Evolutionary conservation across 1,139 yeast genomes (phyloP).

Genomic region (Diutina rugosa): DNA sequence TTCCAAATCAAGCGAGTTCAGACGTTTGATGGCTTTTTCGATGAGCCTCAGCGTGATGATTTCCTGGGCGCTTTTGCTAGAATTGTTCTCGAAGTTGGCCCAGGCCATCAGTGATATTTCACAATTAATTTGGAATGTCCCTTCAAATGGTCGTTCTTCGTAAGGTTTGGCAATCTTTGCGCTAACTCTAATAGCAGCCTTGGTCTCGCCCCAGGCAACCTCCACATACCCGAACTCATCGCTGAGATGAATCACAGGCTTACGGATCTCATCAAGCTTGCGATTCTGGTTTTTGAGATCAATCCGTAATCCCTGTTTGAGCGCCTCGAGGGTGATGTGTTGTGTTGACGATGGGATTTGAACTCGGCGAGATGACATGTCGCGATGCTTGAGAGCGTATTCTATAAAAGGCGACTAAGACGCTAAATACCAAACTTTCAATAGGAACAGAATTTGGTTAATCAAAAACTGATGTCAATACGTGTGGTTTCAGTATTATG

Average conservation of each 20-base stretch:
- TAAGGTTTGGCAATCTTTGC: conserved; percentile 74
- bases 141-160: conserved; percentile 92
- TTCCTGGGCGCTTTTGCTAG: conserved; percentile 56
- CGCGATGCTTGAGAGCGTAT: neutral
- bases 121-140: conserved; percentile 69
- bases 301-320: conserved; percentile 48
- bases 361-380: neutral
- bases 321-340: conserved; percentile 45
- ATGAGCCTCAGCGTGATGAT: conserved; percentile 65
- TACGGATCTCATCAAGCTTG: conserved; percentile 46
- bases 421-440: neutral
- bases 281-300: conserved; percentile 42
- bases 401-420: neutral
- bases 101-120: conserved; percentile 88
- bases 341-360: conserved; percentile 9
- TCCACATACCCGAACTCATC: conserved; percentile 73
- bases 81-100: conserved; percentile 61
- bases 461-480: too few species aligned
- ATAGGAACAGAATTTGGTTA: too few species aligned
- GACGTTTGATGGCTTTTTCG: conserved; percentile 83
- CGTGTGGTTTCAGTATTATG: too few species aligned
- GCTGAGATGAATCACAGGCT: conserved; percentile 51
- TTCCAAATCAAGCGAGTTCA: conserved; percentile 84
- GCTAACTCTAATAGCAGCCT: conserved; percentile 65
- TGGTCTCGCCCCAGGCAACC: conserved; percentile 58